Conservation (phyloP, 495 filamentous ascomycete genomes). For the Pyrenula aspistea region DNA sequence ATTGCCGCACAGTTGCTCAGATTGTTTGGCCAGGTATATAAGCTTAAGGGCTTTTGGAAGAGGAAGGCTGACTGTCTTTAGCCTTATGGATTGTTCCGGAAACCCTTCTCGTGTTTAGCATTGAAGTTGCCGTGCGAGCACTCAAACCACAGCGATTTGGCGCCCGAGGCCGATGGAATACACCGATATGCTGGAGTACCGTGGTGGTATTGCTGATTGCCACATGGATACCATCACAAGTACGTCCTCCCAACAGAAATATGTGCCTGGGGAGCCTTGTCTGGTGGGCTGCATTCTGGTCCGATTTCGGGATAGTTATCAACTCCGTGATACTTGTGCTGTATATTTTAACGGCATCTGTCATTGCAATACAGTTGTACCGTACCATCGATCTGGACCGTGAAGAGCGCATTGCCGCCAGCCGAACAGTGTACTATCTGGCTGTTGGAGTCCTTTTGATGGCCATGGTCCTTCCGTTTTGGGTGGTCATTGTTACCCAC, state of each 20-base stretch:
- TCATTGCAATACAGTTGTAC: constrained; percentile 13
- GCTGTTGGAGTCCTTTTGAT: constrained; percentile 14
- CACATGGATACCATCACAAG: constrained; percentile 16
- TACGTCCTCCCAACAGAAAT: constrained; percentile 5
- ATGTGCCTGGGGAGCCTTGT: constrained; percentile 18
- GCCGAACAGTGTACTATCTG: constrained; percentile 24
- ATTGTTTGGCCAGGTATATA: constrained; percentile 21
- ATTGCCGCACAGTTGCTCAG: constrained; percentile 16
- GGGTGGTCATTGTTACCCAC: constrained; percentile 9
- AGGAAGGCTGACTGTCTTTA: too few species aligned
- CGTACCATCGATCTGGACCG: constrained; percentile 13
- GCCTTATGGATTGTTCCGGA: constrained; percentile 23
- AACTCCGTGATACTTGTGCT: constrained; percentile 7
- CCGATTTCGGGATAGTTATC: constrained; percentile 11
- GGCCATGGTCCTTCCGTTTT: constrained; percentile 19
- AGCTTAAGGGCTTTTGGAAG: too few species aligned
- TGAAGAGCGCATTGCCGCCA: constrained; percentile 22
- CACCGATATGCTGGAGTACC: constrained; percentile 13
- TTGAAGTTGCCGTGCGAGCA: constrained; percentile 20
- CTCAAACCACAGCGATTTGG: constrained; percentile 16
- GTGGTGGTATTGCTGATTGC: constrained; percentile 13
- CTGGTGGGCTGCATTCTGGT: constrained; percentile 16
- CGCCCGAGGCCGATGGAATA: constrained; percentile 14
- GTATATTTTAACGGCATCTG: constrained; percentile 4
- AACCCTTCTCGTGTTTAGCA: constrained; percentile 20